Evolutionary conservation across 345 rosid species (phyloP).

Genomic region (Gynandropsis gynandra): DNA sequence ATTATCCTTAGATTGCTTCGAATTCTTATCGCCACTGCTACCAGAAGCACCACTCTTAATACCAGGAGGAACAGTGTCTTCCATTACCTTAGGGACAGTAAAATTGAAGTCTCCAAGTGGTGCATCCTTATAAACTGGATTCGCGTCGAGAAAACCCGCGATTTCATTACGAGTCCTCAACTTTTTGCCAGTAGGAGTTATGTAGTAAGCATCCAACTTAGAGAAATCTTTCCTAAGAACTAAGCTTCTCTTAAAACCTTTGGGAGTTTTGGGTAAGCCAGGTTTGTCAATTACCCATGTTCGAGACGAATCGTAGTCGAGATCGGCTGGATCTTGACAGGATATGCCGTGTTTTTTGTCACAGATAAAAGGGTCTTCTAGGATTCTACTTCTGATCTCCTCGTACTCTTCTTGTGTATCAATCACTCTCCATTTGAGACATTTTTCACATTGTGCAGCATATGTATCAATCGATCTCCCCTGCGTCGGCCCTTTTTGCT

Average conservation of each 20-base stretch:
- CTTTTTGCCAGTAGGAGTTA: conserved; percentile 68
- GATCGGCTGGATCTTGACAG: conserved; percentile 60
- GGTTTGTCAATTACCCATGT: conserved; percentile 88
- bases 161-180: conserved; percentile 59
- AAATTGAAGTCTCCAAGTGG: conserved; percentile 51
- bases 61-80: conserved; percentile 61
- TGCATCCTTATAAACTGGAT: conserved; percentile 42
- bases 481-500: conserved; percentile 13
- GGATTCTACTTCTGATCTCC: conserved; percentile 56
- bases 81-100: conserved; percentile 69
- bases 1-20: background rate
- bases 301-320: conserved; percentile 52
- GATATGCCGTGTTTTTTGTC: conserved; percentile 39
- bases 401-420: conserved; percentile 55
- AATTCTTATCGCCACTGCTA: background rate
- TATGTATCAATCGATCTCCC: conserved; percentile 48
- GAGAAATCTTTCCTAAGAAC: conserved; percentile 67
- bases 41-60: conserved; percentile 10
- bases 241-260: conserved; percentile 71
- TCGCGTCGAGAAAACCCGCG: conserved; percentile 36
- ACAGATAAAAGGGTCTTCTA: conserved; percentile 45
- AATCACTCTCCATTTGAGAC: conserved; percentile 76
- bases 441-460: conserved; percentile 69
- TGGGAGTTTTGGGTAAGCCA: conserved; percentile 73
- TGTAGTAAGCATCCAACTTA: conserved; percentile 81